Base-by-base conservation (phyloP, 345 rosid species). In the Excoecaria agallocha region DNA sequence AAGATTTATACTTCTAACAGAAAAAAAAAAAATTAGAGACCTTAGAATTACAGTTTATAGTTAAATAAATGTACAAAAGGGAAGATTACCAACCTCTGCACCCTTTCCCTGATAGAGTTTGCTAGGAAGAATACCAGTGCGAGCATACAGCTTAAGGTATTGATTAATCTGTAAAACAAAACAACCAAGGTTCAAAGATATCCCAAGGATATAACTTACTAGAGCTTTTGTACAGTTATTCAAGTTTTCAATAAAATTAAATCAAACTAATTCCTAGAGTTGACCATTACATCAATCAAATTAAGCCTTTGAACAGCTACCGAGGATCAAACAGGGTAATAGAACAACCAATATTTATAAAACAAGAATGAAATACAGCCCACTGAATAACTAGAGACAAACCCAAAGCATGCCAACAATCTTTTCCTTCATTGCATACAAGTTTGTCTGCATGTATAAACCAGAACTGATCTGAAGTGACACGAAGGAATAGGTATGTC, bases 81-180 rank as follows among this genome's bases (percentile, higher is more conserved):
- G 70, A 63, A 66, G 57, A 77, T 12, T 52, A 89, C 90, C 70
- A 70, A 96, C 99, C 98, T 93, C 89, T 12, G 82, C 79, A 43
- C 85, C 81, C 58, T 85, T 87, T 82, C 85, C 96, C 78, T 89
- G 92, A 81, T 79, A 87, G 72, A 91, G 71, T 79, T 85, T 80
- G 85, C 97, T 91, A 2, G 98, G 97, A 56, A 86, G 86, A 76
- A 90, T 80, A 78, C 93, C 92, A 70, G 84, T 82, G 56, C 78
- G 86, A 74, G 91, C 86, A 87, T 88, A 88, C 78, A 93, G 79
- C 69, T 78, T 83, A n/a, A 91, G 87, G 80, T 84, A 96, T 76
- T 85, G 97, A 66, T 77, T 87, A 66, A 96, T 88, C 97, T 93
- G 90, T 86, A 78, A 80, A 74, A 69, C 24, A 79, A 52, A 30